Percentiles rank a stretch among this genome's conserved stretches.
Evolutionary conservation across 163 green algal genomes (phyloP).

Genomic region (Chlorella variabilis): DNA sequence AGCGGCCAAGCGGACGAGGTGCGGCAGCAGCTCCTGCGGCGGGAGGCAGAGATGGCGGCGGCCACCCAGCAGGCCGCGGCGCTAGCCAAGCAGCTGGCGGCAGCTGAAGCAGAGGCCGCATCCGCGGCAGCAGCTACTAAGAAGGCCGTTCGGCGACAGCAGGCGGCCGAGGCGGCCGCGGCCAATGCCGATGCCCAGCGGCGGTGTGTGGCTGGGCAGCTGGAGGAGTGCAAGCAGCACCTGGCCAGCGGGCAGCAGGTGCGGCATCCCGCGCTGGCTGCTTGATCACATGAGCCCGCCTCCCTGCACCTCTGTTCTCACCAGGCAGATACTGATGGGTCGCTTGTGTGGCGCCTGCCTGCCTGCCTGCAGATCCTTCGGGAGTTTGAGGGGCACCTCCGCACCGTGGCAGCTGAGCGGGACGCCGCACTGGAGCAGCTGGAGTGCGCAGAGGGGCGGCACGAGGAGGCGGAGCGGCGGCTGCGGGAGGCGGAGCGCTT

Average conservation of each 20-base stretch:
- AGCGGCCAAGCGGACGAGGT: background rate
- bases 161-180: slow-evolving; percentile 6
- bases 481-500: slow-evolving; percentile 10
- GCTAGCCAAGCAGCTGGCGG: slow-evolving; percentile 31
- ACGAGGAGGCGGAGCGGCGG: slow-evolving; percentile 6
- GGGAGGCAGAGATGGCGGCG: slow-evolving; percentile 16
- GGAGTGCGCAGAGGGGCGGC: background rate
- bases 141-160: background rate
- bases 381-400: slow-evolving; percentile 38
- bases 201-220: background rate
- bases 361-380: slow-evolving; percentile 5
- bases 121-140: background rate
- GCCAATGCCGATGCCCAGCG: background rate
- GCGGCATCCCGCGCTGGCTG: background rate
- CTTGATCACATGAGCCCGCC: background rate
- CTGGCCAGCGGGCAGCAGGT: slow-evolving; percentile 25
- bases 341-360: background rate
- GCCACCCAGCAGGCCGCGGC: slow-evolving; percentile 1
- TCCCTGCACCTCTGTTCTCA: background rate
- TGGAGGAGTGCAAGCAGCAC: slow-evolving; percentile 23
- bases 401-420: slow-evolving; percentile 9
- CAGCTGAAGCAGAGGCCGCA: slow-evolving; percentile 4
- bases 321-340: background rate
- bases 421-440: slow-evolving; percentile 35
- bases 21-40: background rate